A percentile compares a stretch with the other conserved stretches of the same genome.
Conservation (phyloP, 2,329 filamentous ascomycete species). For the Curvularia verruculosa region DNA sequence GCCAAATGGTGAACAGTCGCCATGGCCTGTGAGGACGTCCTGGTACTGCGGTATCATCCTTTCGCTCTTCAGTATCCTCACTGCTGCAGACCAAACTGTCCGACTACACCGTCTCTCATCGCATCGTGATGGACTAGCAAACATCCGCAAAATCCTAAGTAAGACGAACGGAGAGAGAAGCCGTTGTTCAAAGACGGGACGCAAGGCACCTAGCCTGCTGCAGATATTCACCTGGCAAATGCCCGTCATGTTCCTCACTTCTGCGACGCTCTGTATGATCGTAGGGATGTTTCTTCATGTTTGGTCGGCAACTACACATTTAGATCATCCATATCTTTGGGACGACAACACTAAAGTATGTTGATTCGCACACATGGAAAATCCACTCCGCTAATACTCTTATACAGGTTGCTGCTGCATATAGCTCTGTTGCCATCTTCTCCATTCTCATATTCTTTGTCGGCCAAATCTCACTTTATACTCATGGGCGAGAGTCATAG, state of each 20-base stretch:
- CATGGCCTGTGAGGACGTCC: slow-evolving; percentile 51
- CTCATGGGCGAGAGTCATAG: slow-evolving; percentile 7
- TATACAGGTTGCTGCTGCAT: slow-evolving; percentile 27
- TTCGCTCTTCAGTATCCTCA: slow-evolving; percentile 58
- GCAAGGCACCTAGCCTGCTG: slow-evolving; percentile 30
- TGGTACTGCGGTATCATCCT: slow-evolving; percentile 57
- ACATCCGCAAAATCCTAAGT: slow-evolving; percentile 47
- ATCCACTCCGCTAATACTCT: neutral
- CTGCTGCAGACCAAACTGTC: slow-evolving; percentile 52
- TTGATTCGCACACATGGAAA: neutral
- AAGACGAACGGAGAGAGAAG: slow-evolving; percentile 31
- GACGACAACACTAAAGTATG: slow-evolving; percentile 41
- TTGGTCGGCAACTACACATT: slow-evolving; percentile 42
- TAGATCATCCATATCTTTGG: slow-evolving; percentile 35
- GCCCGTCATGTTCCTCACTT: slow-evolving; percentile 46
- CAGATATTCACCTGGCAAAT: slow-evolving; percentile 50
- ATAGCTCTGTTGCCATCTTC: slow-evolving; percentile 18
- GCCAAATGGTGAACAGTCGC: slow-evolving; percentile 44
- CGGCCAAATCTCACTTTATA: slow-evolving; percentile 27
- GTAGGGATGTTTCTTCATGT: slow-evolving; percentile 49
- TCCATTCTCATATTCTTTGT: slow-evolving; percentile 28
- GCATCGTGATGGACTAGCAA: slow-evolving; percentile 47
- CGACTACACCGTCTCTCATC: slow-evolving; percentile 52
- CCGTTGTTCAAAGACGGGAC: slow-evolving; percentile 27
- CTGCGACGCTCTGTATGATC: slow-evolving; percentile 47